Conservation (phyloP, 108 stramenopile species). For the Skeletonema potamos region DNA sequence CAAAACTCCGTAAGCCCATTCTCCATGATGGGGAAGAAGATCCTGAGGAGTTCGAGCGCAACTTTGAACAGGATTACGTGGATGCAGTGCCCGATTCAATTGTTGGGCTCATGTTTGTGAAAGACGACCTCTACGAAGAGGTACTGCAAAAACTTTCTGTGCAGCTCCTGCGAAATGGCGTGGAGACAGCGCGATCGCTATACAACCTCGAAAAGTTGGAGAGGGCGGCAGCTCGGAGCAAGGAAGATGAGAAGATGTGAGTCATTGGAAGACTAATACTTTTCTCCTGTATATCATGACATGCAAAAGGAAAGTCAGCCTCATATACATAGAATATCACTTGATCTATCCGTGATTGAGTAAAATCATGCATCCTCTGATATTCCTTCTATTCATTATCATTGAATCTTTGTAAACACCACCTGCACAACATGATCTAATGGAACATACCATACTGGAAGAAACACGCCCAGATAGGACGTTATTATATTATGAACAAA, state of each 20-base stretch:
- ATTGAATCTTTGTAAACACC: too few relatives aligned
- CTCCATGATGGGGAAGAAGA: neutral
- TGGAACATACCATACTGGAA: too few relatives aligned
- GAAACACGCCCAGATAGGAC: too few relatives aligned
- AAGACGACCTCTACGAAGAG: neutral
- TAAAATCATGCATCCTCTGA: neutral
- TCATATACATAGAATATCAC: neutral
- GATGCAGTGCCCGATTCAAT: neutral
- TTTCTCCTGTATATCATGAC: neutral
- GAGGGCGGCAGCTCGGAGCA: neutral
- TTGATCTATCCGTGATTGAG: neutral
- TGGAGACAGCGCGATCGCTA: neutral
- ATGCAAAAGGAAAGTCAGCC: neutral
- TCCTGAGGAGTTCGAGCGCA: neutral
- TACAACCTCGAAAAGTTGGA: neutral
- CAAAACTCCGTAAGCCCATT: slow-evolving; percentile 3
- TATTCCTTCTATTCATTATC: too few relatives aligned
- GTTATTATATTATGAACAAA: too few relatives aligned
- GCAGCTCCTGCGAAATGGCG: neutral
- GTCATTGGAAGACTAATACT: neutral
- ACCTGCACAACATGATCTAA: too few relatives aligned
- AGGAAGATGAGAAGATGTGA: neutral
- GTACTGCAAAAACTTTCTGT: neutral
- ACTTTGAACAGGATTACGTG: neutral
- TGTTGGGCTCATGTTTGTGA: neutral